Percentiles rank a stretch among this genome's conserved stretches.
phyloP scores from a whole-genome alignment of 371 early-diverging fungal species.

The Saksenaea vasiformis region DNA sequence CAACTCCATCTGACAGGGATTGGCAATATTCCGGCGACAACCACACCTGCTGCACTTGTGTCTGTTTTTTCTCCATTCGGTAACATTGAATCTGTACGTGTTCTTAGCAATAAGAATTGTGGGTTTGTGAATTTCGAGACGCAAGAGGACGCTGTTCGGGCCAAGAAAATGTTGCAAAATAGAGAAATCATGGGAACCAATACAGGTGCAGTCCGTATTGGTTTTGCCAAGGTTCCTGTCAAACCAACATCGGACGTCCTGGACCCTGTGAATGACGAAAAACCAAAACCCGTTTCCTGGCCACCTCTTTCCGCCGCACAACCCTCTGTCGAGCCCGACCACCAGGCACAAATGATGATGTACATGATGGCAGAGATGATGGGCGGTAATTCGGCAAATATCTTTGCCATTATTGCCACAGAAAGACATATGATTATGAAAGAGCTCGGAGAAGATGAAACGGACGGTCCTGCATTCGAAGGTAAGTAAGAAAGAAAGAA shows the following conservation, averaged over 20 bases:
- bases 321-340: background rate
- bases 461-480: conserved; percentile 45
- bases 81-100: conserved; percentile 87
- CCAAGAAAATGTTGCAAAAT: conserved; percentile 84
- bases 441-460: conserved; percentile 40
- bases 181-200: conserved; percentile 80
- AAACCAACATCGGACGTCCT: conserved; percentile 16
- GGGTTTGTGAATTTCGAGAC: conserved; percentile 93
- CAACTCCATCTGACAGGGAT: conserved; percentile 68
- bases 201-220: conserved; percentile 79
- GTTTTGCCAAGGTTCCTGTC: conserved; percentile 81
- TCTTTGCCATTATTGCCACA: conserved; percentile 30
- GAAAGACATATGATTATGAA: conserved; percentile 46
- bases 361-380: conserved; percentile 26
- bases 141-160: conserved; percentile 86
- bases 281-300: conserved; percentile 2
- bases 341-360: conserved; percentile 21
- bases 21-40: conserved; percentile 87
- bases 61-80: conserved; percentile 80
- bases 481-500: conserved; percentile 27
- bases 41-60: conserved; percentile 74
- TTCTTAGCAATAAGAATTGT: conserved; percentile 93
- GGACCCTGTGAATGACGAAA: conserved; percentile 6
- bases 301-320: background rate
- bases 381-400: conserved; percentile 15